These are phyloP conservation scores for Ophiosphaerella herpotricha DNA, from an alignment of 2,329 filamentous ascomycete species.

Conservation along the genomic window DNA sequence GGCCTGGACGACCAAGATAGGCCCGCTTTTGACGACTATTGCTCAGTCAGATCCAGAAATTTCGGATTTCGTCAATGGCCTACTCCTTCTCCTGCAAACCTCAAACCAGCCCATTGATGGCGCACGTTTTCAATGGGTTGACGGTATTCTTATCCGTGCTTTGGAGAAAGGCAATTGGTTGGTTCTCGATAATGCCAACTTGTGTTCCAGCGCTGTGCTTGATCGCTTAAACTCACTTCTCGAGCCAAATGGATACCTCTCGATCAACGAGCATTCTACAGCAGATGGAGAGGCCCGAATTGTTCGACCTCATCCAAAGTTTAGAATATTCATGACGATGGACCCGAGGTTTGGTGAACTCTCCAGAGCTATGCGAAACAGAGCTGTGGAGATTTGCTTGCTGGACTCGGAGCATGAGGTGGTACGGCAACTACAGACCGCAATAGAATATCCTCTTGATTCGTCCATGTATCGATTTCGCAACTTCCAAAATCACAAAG, in stretches of 20 bases:
- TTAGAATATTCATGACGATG: constrained; percentile 91
- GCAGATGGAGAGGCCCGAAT: constrained; percentile 79
- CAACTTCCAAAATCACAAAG: constrained; percentile 23
- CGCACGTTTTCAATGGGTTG: constrained; percentile 93
- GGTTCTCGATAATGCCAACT: constrained; percentile 93
- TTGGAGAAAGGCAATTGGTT: constrained; percentile 88
- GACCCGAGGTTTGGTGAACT: constrained; percentile 91
- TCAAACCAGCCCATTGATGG: constrained; percentile 64
- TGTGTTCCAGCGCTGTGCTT: constrained; percentile 92
- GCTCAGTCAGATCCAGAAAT: constrained; percentile 17
- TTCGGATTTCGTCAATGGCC: constrained; percentile 51
- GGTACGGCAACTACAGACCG: neutral
- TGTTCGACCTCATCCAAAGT: constrained; percentile 80
- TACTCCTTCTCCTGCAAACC: constrained; percentile 57
- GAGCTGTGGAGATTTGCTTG: constrained; percentile 87
- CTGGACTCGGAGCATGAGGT: constrained; percentile 21
- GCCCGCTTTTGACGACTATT: constrained; percentile 16
- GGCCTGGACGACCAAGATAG: constrained; percentile 3
- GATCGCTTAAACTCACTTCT: constrained; percentile 93
- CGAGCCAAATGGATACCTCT: constrained; percentile 84
- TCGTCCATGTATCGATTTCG: constrained; percentile 47
- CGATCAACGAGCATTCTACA: constrained; percentile 90
- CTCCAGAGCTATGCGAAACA: constrained; percentile 94
- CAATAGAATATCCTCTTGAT: constrained; percentile 41
- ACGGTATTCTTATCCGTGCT: constrained; percentile 88